phyloP scores from a whole-genome alignment of 1,139 yeast genomes.

The Spathaspora sp. region DNA sequence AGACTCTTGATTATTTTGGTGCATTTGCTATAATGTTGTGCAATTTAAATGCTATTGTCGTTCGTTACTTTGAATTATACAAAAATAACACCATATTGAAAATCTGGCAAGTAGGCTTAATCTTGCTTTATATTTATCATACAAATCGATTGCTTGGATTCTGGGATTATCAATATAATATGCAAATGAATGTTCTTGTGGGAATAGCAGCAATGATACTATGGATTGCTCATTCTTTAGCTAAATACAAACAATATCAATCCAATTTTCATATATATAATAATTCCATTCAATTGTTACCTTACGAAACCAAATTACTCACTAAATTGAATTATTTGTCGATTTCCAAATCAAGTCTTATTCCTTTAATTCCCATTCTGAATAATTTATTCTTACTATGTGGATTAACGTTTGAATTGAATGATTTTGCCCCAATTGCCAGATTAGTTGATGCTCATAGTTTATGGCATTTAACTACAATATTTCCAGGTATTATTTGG shows the following conservation, averaged over 20 bases:
- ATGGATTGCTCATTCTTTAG: conserved; percentile 37
- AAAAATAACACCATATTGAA: conserved; percentile 12
- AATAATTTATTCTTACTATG: conserved; percentile 34
- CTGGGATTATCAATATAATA: conserved; percentile 46
- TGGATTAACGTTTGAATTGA: conserved; percentile 39
- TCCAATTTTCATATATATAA: conserved; percentile 26
- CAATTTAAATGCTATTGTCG: conserved; percentile 36
- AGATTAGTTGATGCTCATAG: conserved; percentile 43
- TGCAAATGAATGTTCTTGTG: conserved; percentile 31
- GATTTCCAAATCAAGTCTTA: conserved; percentile 25
- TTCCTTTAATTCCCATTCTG: conserved; percentile 38
- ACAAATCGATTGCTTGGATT: conserved; percentile 23
- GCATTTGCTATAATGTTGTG: conserved; percentile 42
- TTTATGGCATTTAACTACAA: conserved; percentile 46
- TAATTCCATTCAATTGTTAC: conserved; percentile 39
- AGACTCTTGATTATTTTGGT: conserved; percentile 45
- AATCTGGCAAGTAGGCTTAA: conserved; percentile 14
- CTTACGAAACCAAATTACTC: conserved; percentile 40
- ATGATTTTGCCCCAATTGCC: conserved; percentile 36
- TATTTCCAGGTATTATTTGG: conserved; percentile 45
- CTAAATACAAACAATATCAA: conserved; percentile 19
- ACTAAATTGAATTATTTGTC: conserved; percentile 31
- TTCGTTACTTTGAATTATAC: conserved; percentile 33
- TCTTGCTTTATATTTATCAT: conserved; percentile 27
- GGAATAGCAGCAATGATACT: conserved; percentile 32